These are phyloP conservation scores for Claviceps sp. DNA, from an alignment of 2,329 filamentous ascomycete genomes.

Conservation along the genomic window DNA sequence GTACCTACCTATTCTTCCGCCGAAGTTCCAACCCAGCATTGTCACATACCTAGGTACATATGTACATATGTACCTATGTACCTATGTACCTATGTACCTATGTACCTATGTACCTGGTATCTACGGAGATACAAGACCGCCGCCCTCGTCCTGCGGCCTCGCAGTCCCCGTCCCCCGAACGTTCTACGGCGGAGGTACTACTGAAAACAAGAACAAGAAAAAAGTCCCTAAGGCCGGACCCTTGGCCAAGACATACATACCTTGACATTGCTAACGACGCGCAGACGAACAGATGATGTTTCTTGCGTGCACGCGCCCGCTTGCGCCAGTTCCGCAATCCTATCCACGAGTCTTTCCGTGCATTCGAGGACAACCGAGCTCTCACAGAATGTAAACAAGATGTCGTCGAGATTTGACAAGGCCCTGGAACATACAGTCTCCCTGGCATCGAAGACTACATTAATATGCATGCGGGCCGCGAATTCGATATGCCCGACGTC, in stretches of 20 bases:
- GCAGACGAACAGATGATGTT: conserved; percentile 62
- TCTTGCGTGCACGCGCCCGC: conserved; percentile 74
- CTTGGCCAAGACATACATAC: background rate
- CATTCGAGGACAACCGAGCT: conserved; percentile 81
- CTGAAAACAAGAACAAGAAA: background rate
- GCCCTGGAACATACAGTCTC: conserved; percentile 52
- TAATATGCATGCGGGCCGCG: conserved; percentile 59
- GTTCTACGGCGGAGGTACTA: conserved; percentile 47
- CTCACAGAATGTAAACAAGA: conserved; percentile 96
- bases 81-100: no score
- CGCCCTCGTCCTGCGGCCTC: no score
- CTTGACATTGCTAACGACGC: background rate
- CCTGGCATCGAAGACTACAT: conserved; percentile 66
- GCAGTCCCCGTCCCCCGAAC: conserved; percentile 43
- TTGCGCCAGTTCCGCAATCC: conserved; percentile 55
- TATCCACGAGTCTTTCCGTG: conserved; percentile 57
- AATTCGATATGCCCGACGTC: conserved; percentile 95
- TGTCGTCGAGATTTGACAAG: conserved; percentile 89
- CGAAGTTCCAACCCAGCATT: no score
- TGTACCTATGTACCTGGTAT: no score
- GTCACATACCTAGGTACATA: no score
- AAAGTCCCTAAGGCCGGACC: background rate
- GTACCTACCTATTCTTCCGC: no score
- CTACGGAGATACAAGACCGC: no score
- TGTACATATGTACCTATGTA: no score